Base-by-base conservation (phyloP, 257 asterid species). In the Asclepias syriaca region DNA sequence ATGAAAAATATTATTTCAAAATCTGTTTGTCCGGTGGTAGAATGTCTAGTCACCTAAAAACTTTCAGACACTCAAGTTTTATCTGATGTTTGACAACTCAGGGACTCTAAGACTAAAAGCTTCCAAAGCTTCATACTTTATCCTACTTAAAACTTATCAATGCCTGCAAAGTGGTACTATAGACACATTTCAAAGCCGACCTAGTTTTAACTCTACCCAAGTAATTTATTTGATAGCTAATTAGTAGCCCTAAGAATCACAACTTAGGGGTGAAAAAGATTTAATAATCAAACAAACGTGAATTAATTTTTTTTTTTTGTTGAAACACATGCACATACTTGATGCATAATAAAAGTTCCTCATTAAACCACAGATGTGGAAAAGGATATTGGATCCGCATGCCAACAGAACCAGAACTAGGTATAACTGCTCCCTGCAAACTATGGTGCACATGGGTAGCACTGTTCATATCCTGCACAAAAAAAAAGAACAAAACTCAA, bases 331-430 rank as follows among this genome's bases (percentile, higher is more conserved):
- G 55, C 43, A 18, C 24, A 54, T 16, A 34, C 8, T 2, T 16
- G 61, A 8, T 56, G 53, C 59, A 68, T 10, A 61, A 24, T 19
- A 59, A 21, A 19, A 54, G 3, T 34, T 37, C 50, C 48, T 12
- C 21, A 49, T 15, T 13, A 45, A 74, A 53, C 29, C 70, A 63
- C 68, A 43, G n/a, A 54, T 69, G 75, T 63, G 34, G 4, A 69
- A 34, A 88, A 95, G 99, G 99, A 95, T 95, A 95, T 95, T 95
- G 99, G 80, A 95, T 95, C 58, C 99, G 97, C 98, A 95, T 95
- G 90, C 99, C 99, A 79, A 95, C 86, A 39, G 99, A 86, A 81
- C 97, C 97, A 32, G 98, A 95, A 82, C 99, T 95, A 73, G 95
- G 97, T 83, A 92, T 88, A 57, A 95, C 98, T 29, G 96, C 97